Evolutionary conservation across 2,329 filamentous ascomycete genomes (phyloP).

Genomic region (Pseudogymnoascus sp.): DNA sequence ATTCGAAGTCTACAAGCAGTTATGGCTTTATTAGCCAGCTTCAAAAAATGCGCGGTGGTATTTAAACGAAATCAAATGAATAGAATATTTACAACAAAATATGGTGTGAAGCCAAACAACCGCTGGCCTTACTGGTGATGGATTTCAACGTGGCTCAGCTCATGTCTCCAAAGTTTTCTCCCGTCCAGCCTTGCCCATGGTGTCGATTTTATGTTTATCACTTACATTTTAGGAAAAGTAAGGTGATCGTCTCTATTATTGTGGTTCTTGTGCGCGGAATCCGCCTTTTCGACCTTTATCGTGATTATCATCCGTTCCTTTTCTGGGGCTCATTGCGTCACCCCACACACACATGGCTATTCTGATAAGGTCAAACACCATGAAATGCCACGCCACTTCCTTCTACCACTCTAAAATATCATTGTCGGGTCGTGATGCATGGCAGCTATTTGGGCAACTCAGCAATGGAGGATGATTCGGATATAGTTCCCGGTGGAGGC

Average conservation of each 20-base stretch:
- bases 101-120: background rate
- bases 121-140: background rate
- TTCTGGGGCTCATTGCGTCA: background rate
- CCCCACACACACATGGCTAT: background rate
- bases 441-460: background rate
- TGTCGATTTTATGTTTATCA: background rate
- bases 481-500: background rate
- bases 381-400: background rate
- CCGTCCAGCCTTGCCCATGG: background rate
- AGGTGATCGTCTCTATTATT: background rate
- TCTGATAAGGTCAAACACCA: background rate
- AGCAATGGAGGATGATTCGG: background rate
- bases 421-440: background rate
- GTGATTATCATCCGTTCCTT: background rate
- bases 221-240: background rate
- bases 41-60: conserved; percentile 29
- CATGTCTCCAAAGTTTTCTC: background rate
- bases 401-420: background rate
- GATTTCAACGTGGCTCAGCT: background rate
- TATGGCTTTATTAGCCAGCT: conserved; percentile 31
- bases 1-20: conserved; percentile 22
- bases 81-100: background rate
- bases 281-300: background rate
- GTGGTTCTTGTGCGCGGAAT: background rate
- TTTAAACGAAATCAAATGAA: conserved; percentile 15